Evolutionary conservation across 441 rosid species (phyloP).

Genomic region (Capsella rubella): DNA sequence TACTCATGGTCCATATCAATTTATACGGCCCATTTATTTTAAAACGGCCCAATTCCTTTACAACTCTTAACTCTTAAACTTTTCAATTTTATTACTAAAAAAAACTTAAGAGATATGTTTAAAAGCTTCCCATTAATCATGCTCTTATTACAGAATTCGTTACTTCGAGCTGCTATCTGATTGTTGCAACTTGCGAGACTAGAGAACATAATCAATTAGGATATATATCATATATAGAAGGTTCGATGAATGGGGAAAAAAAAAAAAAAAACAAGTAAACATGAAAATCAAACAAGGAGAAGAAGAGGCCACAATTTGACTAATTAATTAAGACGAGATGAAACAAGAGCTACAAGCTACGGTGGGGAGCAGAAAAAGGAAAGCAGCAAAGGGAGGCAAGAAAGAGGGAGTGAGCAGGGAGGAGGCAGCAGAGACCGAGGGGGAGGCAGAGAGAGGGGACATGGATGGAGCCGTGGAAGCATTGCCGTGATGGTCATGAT

Average conservation of each 20-base stretch:
- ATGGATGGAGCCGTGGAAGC: conserved; percentile 54
- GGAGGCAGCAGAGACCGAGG: conserved; percentile 25
- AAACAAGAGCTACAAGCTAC: conserved; percentile 18
- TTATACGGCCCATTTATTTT: background rate
- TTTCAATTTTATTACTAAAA: too few species aligned
- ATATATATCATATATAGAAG: background rate
- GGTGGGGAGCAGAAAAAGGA: background rate
- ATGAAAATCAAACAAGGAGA: background rate
- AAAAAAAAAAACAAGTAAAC: background rate
- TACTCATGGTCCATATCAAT: background rate
- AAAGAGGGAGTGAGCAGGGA: conserved; percentile 8
- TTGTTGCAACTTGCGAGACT: background rate
- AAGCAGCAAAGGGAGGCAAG: conserved; percentile 12
- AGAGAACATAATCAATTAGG: background rate
- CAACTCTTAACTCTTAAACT: too few species aligned
- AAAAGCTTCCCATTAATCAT: too few species aligned
- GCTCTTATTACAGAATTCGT: too few species aligned
- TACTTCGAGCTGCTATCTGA: background rate
- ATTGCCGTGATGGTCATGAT: background rate
- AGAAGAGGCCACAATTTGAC: background rate
- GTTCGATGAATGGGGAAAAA: conserved; percentile 10
- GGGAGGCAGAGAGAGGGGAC: conserved; percentile 32
- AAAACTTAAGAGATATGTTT: too few species aligned
- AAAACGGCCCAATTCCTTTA: too few species aligned
- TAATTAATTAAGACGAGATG: background rate